Evolutionary conservation across 1,284 basidiomycete species (phyloP), one percentile per base, ranked within the genome.

Genomic region (Pholiota adiposa): DNA sequence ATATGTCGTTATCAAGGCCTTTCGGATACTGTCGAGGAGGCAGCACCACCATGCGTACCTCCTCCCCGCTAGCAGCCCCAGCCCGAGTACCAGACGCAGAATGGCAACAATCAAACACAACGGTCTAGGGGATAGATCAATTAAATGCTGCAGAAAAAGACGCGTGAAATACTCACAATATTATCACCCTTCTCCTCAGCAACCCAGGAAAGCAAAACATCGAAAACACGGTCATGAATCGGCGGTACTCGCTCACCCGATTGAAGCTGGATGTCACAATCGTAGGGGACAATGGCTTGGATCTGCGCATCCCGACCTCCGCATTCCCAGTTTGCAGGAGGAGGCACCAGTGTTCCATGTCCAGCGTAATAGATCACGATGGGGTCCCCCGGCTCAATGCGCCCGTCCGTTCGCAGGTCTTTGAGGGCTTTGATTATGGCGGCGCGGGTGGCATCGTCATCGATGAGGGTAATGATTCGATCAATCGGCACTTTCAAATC

Each of bases 41-140:
- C 23, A 56, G 54, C 7, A 36, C 54, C 21, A 56, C 43, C 2
- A 33, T 40, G 16, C 54, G 48, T 36, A 49, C 21, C 19, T 16
- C 19, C 16, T 56, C 54, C 8, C 21, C 19, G 3, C 19, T 18
- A 9, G 27, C 2, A n/a, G 12, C 29, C 11, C 8, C 14, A 4
- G n/a, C 50, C 41, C 56, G 36, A 2, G 56, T 58, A 2, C 50
- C 50, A 44, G 56, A 58, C 2, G 36, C 56, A 27, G 56, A 41
- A 29, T 58, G 50, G 18, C 56, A 58, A 50, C 56, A 58, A n/a
- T 58, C 56, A 21, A 58, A 43, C 14, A 58, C 29, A 27, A 58
- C 41, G 19, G 56, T 58, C 56, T 58, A 18, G 19, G 25, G 8
- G 25, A 36, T 16, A 29, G 11, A 27, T 54, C n/a, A 43, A 21